Base-by-base conservation (phyloP, 257 asterid species). In the Solanum okadae region DNA sequence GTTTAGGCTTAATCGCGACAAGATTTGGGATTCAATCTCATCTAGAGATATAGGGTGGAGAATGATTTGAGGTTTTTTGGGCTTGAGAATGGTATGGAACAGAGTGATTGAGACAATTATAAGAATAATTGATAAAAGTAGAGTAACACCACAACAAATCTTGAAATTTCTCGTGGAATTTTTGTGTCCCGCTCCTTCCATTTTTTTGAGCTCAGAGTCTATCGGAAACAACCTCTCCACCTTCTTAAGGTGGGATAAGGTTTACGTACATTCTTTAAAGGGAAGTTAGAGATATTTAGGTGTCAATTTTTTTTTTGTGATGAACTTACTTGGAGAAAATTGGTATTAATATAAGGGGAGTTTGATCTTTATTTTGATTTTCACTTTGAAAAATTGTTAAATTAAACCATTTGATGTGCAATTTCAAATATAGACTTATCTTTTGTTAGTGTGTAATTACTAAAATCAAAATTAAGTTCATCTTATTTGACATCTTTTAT, bases 1-100 rank as follows among this genome's bases (percentile, higher is more conserved):
- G 65, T 85, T 90, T 29, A 85, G 85, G 56, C 65, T 20, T 10
- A 79, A 27, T 8, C 38, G 25, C 18, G 91, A 90, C 27, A 87
- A 37, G 40, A 85, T 25, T 87, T 84, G 72, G 73, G 81, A 84
- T 14, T 90, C 44, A 25, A 78, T 83, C 15, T 85, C 52, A 85
- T 90, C n/a, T 56, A 88, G 86, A 16, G 75, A 77, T 3, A 86
- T 78, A 33, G 89, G 83, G 37, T 79, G 59, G 42, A 89, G 78
- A 46, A 35, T 87, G 63, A 90, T 56, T 46, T 63, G 63, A 82
- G 91, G 90, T 7, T 88, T 37, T 78, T 85, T 88, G 22, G 91
- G 91, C 85, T 88, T 90, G 29, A 88, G 63, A 15, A 85, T 61
- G 0, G 89, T 88, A 71, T 85, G 72, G 49, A 27, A 29, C 83